Conservation (phyloP, 176 grass and related monocot species). For the Tuctoria greenei region DNA sequence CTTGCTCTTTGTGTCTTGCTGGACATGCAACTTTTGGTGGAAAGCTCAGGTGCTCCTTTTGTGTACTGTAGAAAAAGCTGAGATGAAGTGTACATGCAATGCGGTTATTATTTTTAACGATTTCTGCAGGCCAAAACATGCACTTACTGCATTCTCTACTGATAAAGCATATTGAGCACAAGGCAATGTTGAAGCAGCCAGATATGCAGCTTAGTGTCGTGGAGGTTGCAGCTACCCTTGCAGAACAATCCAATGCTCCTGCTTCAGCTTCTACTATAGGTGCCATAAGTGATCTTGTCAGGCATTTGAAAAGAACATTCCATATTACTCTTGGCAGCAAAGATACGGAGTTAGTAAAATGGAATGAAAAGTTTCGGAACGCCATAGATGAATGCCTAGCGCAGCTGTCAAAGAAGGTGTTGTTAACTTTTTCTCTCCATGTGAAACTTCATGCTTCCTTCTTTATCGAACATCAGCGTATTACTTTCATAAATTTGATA, state of each 20-base stretch:
- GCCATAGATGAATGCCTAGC: conserved; percentile 87
- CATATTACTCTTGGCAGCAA: conserved; percentile 79
- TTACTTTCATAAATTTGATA: conserved; percentile 18
- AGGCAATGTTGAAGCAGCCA: conserved; percentile 77
- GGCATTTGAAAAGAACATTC: conserved; percentile 88
- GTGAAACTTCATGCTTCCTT: conserved; percentile 27
- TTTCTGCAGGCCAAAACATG: conserved; percentile 73
- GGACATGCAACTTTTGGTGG: conserved; percentile 91
- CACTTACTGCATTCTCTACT: conserved; percentile 83
- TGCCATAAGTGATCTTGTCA: conserved; percentile 97
- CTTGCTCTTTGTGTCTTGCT: conserved; percentile 71
- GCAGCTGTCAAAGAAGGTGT: conserved; percentile 93
- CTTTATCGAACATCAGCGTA: conserved; percentile 9
- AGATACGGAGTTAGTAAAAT: conserved; percentile 67
- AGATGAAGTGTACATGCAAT: conserved; percentile 2
- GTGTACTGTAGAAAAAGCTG: conserved; percentile 12
- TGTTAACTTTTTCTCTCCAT: conserved; percentile 24
- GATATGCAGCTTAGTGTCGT: conserved; percentile 89
- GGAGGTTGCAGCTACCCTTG: conserved; percentile 77
- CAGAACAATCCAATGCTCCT: conserved; percentile 70
- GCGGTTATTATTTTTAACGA: conserved; percentile 33
- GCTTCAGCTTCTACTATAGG: conserved; percentile 81
- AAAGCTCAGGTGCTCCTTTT: conserved; percentile 72
- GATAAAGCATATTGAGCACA: conserved; percentile 98
- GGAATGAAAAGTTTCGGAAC: conserved; percentile 70